phyloP scores from a whole-genome alignment of 1,139 yeast genomes.

The Magnusiomyces paraingens region DNA sequence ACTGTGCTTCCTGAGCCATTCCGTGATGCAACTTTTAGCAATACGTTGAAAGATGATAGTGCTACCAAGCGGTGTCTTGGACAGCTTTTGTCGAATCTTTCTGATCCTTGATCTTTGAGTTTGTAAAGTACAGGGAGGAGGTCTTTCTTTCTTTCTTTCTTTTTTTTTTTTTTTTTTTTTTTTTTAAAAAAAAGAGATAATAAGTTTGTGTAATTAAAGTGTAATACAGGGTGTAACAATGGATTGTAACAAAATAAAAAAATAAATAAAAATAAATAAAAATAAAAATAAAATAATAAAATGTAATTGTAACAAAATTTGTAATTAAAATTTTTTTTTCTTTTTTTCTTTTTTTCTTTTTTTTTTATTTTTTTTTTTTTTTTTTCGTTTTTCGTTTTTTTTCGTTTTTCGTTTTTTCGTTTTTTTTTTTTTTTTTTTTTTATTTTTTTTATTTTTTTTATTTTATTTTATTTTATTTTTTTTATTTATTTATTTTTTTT shows the following conservation, averaged over 20 bases:
- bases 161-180: not conserved
- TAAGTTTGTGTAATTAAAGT: not conserved
- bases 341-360: constrained; percentile 1
- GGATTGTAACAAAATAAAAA: not conserved
- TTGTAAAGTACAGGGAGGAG: not conserved
- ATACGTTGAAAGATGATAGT: constrained; percentile 74
- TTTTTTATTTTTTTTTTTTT: not conserved
- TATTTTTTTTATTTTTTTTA: not conserved
- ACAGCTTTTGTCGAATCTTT: constrained; percentile 68
- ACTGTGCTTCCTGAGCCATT: constrained; percentile 81
- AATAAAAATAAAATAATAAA: not conserved
- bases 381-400: not conserved
- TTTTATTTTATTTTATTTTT: not conserved
- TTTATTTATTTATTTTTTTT: not conserved
- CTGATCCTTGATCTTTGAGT: constrained; percentile 28
- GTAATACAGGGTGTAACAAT: not conserved
- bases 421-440: not conserved
- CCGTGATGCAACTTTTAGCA: constrained; percentile 83
- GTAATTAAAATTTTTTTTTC: constrained; percentile 2
- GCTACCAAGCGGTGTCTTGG: constrained; percentile 85
- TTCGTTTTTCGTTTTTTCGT: not conserved
- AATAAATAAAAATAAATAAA: not conserved
- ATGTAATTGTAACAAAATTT: not conserved
- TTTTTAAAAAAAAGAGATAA: not conserved
- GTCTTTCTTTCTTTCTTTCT: constrained; percentile 1